These are phyloP conservation scores for Xerocomus brunneocitrinus DNA, from an alignment of 768 basidiomycete species.

Conservation along the genomic window DNA sequence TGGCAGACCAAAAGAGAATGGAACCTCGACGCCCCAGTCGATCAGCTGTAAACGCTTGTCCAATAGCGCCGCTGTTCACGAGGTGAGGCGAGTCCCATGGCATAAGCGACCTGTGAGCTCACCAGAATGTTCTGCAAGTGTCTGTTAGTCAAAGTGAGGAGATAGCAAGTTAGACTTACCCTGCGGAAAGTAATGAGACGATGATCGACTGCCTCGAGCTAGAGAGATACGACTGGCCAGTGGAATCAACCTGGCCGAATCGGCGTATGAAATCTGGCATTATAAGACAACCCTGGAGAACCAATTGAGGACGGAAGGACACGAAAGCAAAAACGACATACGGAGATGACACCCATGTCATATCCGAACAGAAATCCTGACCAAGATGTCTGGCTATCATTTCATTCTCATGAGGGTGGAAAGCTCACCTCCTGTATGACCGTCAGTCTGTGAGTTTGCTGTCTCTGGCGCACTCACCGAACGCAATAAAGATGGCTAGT, in stretches of 20 bases:
- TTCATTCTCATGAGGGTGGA: background rate
- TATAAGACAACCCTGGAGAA: conserved; percentile 62
- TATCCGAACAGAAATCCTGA: conserved; percentile 66
- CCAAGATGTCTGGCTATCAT: background rate
- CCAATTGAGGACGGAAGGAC: conserved; percentile 1
- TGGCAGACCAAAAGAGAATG: conserved; percentile 68
- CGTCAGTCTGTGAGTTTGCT: background rate
- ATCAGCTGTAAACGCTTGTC: conserved; percentile 72
- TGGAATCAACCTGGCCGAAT: conserved; percentile 50
- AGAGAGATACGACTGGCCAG: conserved; percentile 50
- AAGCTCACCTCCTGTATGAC: conserved; percentile 18
- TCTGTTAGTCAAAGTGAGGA: background rate
- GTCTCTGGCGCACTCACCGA: conserved; percentile 42
- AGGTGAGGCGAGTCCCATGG: conserved; percentile 2
- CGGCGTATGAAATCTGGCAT: conserved; percentile 73
- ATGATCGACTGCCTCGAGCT: conserved; percentile 70
- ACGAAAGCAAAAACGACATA: conserved; percentile 26
- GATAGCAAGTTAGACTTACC: conserved; percentile 32
- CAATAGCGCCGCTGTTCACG: conserved; percentile 52
- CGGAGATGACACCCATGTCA: conserved; percentile 75
- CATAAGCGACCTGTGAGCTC: conserved; percentile 12
- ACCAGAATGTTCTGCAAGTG: conserved; percentile 47
- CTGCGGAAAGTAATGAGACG: conserved; percentile 72
- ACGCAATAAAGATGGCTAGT: conserved; percentile 68
- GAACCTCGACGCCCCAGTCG: conserved; percentile 67